Percentiles rank a stretch among this genome's conserved stretches.
Evolutionary conservation across 139 green algal species (phyloP).

Genomic region (Asterochloris erici): DNA sequence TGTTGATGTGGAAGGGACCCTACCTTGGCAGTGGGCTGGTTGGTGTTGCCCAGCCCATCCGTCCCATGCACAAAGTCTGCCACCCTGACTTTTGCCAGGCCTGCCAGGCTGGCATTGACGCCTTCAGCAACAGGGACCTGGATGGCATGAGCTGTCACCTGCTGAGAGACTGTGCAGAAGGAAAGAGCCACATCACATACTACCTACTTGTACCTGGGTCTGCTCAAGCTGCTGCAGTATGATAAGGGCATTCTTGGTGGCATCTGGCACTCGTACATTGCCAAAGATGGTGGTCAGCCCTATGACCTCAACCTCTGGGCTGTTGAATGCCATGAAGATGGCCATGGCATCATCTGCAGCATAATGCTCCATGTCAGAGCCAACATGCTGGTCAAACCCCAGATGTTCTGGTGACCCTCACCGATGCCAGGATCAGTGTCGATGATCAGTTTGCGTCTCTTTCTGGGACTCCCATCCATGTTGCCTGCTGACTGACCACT

Average conservation of each 20-base stretch:
- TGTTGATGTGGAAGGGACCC: no score
- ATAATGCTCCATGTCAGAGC: not conserved
- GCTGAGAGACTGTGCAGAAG: not conserved
- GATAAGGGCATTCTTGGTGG: conserved; percentile 75
- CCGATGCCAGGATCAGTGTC: conserved; percentile 74
- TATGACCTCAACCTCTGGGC: conserved; percentile 67
- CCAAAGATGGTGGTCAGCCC: conserved; percentile 82
- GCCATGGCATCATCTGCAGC: conserved; percentile 77
- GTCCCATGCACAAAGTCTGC: conserved; percentile 90
- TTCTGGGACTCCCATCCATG: no score
- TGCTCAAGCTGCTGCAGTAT: conserved; percentile 48
- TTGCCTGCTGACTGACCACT: no score
- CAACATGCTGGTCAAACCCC: no score
- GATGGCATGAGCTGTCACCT: not conserved
- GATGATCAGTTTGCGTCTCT: conserved; percentile 57
- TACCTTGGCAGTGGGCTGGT: conserved; percentile 33
- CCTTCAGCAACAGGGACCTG: conserved; percentile 63
- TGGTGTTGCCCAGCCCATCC: conserved; percentile 85
- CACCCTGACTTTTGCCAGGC: conserved; percentile 57
- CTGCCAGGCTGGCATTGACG: conserved; percentile 35
- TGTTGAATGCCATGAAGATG: conserved; percentile 73
- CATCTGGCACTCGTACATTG: conserved; percentile 70
- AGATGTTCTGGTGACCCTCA: conserved; percentile 17
- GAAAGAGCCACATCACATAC: not conserved
- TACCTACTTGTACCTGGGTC: conserved; percentile 8